Evolutionary conservation across 768 basidiomycete species (phyloP).

Genomic region (Terana coerulea): DNA sequence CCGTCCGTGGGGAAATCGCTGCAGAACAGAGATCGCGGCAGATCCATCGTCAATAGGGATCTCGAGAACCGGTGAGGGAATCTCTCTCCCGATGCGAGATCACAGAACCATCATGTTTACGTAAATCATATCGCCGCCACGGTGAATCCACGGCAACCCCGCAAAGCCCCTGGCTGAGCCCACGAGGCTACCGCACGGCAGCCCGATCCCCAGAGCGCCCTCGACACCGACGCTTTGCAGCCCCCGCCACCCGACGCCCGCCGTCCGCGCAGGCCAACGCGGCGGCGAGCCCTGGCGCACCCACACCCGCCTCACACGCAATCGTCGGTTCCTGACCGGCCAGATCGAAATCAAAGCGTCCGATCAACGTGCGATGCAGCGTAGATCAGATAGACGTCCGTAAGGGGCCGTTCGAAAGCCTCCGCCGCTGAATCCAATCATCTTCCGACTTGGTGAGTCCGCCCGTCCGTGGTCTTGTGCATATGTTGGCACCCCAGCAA

Average conservation of each 20-base stretch:
- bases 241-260: not conserved
- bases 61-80: constrained; percentile 28
- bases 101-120: constrained; percentile 20
- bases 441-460: not conserved
- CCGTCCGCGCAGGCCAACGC: not conserved
- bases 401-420: constrained; percentile 6
- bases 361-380: constrained; percentile 15
- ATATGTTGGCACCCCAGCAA: not conserved
- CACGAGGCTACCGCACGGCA: constrained; percentile 18
- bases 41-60: constrained; percentile 21
- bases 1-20: not conserved
- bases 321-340: constrained; percentile 5
- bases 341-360: constrained; percentile 7
- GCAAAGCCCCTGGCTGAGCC: constrained; percentile 3
- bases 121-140: constrained; percentile 22
- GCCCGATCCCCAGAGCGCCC: too few relatives aligned
- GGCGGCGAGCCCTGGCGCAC: not conserved
- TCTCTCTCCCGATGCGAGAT: constrained; percentile 25
- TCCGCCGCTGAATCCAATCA: constrained; percentile 12
- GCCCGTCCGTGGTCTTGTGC: not conserved
- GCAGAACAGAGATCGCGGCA: constrained; percentile 18
- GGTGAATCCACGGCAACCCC: constrained; percentile 25
- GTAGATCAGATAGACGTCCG: constrained; percentile 13
- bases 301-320: not conserved
- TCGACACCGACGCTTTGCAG: not conserved